Conservation (phyloP, 2,329 filamentous ascomycete species). For the Sclerotinia subarctica region DNA sequence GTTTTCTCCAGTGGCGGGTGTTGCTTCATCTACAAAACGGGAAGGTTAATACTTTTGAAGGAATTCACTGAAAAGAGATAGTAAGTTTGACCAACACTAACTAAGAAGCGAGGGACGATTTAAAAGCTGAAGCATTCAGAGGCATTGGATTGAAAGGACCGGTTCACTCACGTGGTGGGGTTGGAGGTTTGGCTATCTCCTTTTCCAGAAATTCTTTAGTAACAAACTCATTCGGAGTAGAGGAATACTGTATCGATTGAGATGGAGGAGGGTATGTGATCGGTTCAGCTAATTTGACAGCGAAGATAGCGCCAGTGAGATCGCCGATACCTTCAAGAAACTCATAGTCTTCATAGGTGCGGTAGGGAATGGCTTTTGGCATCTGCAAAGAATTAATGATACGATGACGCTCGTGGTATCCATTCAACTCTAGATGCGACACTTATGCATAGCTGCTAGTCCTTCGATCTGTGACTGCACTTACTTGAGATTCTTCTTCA, state of each 20-base stretch:
- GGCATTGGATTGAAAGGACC: neutral
- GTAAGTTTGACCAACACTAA: neutral
- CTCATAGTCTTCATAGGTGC: slow-evolving; percentile 12
- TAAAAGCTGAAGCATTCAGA: neutral
- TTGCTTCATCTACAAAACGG: neutral
- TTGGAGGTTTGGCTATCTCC: neutral
- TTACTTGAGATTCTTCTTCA: slow-evolving; percentile 16
- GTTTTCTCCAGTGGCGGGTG: neutral
- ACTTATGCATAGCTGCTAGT: neutral
- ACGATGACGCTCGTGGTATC: neutral
- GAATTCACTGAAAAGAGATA: neutral
- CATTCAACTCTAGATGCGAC: neutral
- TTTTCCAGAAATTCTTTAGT: neutral
- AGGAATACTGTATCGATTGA: slow-evolving; percentile 1
- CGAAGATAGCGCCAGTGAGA: neutral
- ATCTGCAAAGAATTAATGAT: slow-evolving; percentile 8
- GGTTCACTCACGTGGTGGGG: neutral
- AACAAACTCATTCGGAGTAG: slow-evolving; percentile 6
- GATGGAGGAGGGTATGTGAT: neutral
- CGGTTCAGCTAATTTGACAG: slow-evolving; percentile 8
- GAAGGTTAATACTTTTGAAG: neutral
- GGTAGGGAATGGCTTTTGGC: slow-evolving; percentile 8
- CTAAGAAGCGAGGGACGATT: neutral
- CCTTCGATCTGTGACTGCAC: neutral
- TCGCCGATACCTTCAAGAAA: slow-evolving; percentile 4